These are phyloP conservation scores for Leptographium procerum DNA, from an alignment of 2,329 filamentous ascomycete species.

Conservation along the genomic window DNA sequence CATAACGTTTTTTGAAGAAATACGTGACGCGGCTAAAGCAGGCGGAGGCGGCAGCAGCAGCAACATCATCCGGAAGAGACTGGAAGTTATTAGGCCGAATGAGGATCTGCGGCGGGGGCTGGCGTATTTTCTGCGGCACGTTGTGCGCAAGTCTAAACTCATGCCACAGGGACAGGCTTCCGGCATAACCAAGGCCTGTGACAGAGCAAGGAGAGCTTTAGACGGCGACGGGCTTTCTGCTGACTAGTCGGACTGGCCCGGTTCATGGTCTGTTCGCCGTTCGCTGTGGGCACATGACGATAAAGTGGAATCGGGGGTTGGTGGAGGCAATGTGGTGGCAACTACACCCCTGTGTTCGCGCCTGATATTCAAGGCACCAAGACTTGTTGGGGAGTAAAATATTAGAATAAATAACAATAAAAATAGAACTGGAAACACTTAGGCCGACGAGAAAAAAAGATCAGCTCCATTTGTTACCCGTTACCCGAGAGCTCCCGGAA, in stretches of 20 bases:
- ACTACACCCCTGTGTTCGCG: neutral
- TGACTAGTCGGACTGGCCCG: neutral
- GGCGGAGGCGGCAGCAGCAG: slow-evolving; percentile 26
- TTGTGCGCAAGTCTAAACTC: slow-evolving; percentile 54
- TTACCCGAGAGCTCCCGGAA: slow-evolving; percentile 12
- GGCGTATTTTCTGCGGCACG: slow-evolving; percentile 68
- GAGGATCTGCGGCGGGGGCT: slow-evolving; percentile 62
- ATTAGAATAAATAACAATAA: neutral
- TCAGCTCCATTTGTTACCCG: slow-evolving; percentile 7
- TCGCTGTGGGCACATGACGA: neutral
- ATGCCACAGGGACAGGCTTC: slow-evolving; percentile 35
- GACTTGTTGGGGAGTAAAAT: neutral
- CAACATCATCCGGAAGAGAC: slow-evolving; percentile 46
- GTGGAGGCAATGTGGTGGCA: neutral
- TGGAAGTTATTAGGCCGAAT: slow-evolving; percentile 51
- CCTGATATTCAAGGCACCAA: neutral
- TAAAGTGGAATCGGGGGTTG: neutral
- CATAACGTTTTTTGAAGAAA: slow-evolving; percentile 61
- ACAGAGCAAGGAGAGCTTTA: slow-evolving; percentile 22
- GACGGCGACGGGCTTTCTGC: neutral
- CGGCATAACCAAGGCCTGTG: slow-evolving; percentile 35
- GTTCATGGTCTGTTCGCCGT: neutral
- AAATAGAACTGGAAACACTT: neutral
- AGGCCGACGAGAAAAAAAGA: neutral
- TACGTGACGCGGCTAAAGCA: slow-evolving; percentile 31